Evolutionary conservation across 768 basidiomycete genomes (phyloP).

Genomic region (Xerocomellus chrysenteron): DNA sequence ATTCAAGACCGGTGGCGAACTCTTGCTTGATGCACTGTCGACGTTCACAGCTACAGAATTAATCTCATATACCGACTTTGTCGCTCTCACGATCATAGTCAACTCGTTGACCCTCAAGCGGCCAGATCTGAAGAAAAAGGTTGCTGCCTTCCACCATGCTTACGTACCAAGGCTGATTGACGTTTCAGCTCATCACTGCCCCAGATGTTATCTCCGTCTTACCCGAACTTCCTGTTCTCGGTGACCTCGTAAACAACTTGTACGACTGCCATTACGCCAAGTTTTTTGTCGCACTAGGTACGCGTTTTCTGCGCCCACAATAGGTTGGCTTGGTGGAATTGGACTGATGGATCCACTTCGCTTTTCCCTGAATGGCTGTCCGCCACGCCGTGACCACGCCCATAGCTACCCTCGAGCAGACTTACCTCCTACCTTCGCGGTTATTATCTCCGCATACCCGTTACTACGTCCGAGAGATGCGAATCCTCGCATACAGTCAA

Average conservation of each 20-base stretch:
- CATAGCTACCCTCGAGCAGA: constrained; percentile 84
- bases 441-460: constrained; percentile 83
- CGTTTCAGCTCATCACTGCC: constrained; percentile 67
- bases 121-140: constrained; percentile 91
- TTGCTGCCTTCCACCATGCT: constrained; percentile 23
- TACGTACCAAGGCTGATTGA: constrained; percentile 3
- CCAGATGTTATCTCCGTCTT: constrained; percentile 88
- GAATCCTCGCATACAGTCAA: constrained; percentile 90
- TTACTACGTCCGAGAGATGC: constrained; percentile 93
- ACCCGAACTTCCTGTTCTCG: constrained; percentile 78
- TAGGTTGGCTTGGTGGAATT: neutral
- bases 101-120: constrained; percentile 73
- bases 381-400: neutral
- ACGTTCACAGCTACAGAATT: constrained; percentile 95
- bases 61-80: constrained; percentile 86
- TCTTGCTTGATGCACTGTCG: constrained; percentile 86
- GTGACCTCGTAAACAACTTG: constrained; percentile 80
- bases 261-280: constrained; percentile 95
- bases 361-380: neutral
- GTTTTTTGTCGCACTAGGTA: constrained; percentile 88
- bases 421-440: constrained; percentile 83
- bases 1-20: constrained; percentile 80
- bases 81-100: constrained; percentile 80
- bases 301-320: constrained; percentile 15
- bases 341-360: constrained; percentile 7